Evolutionary conservation across 257 asterid genomes (phyloP).

Genomic region (Parsonsia alboflavescens): DNA sequence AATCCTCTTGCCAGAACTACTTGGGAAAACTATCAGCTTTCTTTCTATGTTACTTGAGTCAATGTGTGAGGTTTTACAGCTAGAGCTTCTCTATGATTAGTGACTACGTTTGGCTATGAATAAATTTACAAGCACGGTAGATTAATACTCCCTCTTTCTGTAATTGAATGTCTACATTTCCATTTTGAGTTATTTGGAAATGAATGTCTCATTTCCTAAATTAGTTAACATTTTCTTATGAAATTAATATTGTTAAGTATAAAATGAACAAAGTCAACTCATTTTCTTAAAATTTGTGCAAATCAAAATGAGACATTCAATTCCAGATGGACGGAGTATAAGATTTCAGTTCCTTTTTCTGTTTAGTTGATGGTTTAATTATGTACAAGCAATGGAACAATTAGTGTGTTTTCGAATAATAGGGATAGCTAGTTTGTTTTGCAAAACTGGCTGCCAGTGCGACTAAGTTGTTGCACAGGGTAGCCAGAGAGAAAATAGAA

Average conservation of each 20-base stretch:
- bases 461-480: neutral
- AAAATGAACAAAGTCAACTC: too few species aligned
- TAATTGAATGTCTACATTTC: too few species aligned
- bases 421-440: neutral
- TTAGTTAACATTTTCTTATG: too few species aligned
- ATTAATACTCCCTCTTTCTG: too few species aligned
- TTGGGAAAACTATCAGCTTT: neutral
- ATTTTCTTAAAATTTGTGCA: too few species aligned
- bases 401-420: neutral
- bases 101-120: neutral
- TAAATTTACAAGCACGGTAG: neutral
- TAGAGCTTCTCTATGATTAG: neutral
- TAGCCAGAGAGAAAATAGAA: neutral
- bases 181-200: too few species aligned
- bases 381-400: neutral
- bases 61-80: neutral
- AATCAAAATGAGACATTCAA: too few species aligned
- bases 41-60: neutral
- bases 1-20: neutral
- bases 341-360: neutral
- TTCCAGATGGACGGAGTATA: too few species aligned
- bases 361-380: neutral
- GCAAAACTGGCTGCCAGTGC: neutral
- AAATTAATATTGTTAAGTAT: too few species aligned
- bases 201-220: too few species aligned